A percentile compares a stretch with the other conserved stretches of the same genome.
These are phyloP conservation scores for Globisporangium radiosum DNA, from an alignment of 352 stramenopile species.

Conservation along the genomic window DNA sequence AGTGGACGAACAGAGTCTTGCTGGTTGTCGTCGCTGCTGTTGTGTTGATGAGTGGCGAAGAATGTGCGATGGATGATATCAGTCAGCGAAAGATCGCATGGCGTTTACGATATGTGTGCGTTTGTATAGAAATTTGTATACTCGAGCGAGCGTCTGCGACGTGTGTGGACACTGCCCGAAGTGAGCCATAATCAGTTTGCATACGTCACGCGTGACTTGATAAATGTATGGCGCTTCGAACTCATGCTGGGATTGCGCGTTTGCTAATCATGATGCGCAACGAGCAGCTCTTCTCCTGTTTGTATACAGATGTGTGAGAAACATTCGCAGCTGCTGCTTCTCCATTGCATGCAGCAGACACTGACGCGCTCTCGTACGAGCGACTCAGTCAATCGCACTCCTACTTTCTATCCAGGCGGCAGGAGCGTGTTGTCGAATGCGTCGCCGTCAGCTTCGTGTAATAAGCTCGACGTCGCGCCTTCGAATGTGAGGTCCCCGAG, in stretches of 20 bases:
- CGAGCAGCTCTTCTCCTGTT: no score
- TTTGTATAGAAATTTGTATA: slow-evolving; percentile 1
- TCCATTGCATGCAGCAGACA: not conserved
- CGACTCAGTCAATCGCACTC: not conserved
- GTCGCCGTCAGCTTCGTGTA: slow-evolving; percentile 57
- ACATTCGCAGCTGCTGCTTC: no score
- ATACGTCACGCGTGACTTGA: no score
- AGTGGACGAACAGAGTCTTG: no score
- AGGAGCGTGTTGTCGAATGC: slow-evolving; percentile 62
- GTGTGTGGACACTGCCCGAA: not conserved
- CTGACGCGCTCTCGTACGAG: not conserved
- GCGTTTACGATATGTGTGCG: no score
- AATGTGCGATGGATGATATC: not conserved
- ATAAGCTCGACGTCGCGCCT: slow-evolving; percentile 61
- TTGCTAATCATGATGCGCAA: no score
- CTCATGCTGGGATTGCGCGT: no score
- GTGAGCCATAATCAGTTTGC: not conserved
- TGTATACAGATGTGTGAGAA: no score
- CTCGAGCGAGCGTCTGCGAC: not conserved
- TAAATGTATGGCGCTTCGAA: no score
- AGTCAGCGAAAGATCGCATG: not conserved
- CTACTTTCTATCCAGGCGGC: slow-evolving; percentile 45
- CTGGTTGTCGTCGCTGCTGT: no score
- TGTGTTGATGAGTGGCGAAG: not conserved
- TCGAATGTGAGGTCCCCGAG: slow-evolving; percentile 66